Conservation (phyloP, 2,329 filamentous ascomycete genomes). For the Xylaria sp. region DNA sequence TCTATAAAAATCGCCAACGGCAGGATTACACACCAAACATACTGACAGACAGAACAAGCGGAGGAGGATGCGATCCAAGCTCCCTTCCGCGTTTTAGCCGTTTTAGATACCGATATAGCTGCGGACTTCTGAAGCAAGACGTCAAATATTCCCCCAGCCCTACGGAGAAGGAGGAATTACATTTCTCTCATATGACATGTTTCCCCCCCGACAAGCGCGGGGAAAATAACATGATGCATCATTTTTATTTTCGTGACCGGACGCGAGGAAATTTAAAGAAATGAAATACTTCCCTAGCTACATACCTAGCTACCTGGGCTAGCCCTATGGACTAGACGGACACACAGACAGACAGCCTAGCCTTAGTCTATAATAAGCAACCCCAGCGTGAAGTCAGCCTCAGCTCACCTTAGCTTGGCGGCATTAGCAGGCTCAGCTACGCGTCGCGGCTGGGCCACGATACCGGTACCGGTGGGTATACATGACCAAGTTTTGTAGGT, state of each 20-base stretch:
- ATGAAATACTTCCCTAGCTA: background rate
- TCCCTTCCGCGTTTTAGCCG: background rate
- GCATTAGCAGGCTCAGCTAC: slow-evolving; percentile 27
- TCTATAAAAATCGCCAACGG: background rate
- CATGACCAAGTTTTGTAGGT: too few species aligned
- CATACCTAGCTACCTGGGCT: background rate
- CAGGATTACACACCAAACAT: background rate
- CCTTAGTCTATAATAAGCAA: slow-evolving; percentile 28
- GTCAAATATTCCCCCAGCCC: too few species aligned
- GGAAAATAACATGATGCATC: background rate
- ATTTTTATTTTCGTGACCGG: background rate
- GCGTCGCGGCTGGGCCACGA: background rate
- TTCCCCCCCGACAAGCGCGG: too few species aligned
- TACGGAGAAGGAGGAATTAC: too few species aligned
- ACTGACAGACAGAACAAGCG: too few species aligned
- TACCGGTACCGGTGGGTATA: background rate
- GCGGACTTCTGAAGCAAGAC: background rate
- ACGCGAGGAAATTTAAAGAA: too few species aligned
- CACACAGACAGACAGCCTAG: slow-evolving; percentile 1
- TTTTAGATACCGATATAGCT: too few species aligned
- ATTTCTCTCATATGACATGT: background rate
- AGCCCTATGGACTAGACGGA: slow-evolving; percentile 18
- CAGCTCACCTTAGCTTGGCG: slow-evolving; percentile 25
- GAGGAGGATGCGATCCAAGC: background rate
- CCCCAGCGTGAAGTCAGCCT: slow-evolving; percentile 23